Evolutionary conservation across 2,329 filamentous ascomycete genomes (phyloP).

Genomic region (Xylariaceae sp.): DNA sequence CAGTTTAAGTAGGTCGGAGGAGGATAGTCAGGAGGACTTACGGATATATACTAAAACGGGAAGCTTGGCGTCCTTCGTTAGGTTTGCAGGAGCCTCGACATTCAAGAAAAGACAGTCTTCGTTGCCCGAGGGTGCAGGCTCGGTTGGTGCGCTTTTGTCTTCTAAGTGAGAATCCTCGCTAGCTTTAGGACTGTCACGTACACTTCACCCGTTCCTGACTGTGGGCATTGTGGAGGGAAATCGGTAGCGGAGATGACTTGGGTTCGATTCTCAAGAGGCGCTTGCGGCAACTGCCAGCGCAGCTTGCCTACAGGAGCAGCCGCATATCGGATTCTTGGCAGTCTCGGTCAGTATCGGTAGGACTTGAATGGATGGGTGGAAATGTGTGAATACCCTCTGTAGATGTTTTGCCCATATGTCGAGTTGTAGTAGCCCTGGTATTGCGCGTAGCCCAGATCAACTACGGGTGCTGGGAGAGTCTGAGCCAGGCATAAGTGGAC

Average conservation of each 20-base stretch:
- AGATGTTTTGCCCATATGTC: conserved; percentile 37
- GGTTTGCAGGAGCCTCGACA: conserved; percentile 35
- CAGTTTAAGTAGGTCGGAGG: conserved; percentile 4
- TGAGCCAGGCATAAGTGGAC: conserved; percentile 1
- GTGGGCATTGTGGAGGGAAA: conserved; percentile 31
- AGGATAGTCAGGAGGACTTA: conserved; percentile 11
- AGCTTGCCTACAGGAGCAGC: conserved; percentile 37
- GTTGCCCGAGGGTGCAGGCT: conserved; percentile 20
- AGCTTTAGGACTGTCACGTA: conserved; percentile 7
- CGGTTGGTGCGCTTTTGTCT: no score
- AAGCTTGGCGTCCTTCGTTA: conserved; percentile 21
- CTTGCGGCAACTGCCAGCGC: conserved; percentile 38
- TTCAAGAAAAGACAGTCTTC: conserved; percentile 48
- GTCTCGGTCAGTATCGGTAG: neutral
- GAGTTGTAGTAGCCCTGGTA: conserved; percentile 40
- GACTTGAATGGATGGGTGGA: no score
- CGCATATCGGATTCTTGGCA: conserved; percentile 38
- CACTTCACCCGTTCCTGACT: conserved; percentile 17
- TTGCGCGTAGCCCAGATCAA: conserved; percentile 41
- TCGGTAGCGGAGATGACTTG: conserved; percentile 26
- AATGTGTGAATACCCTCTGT: conserved; percentile 34
- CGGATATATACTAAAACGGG: conserved; percentile 47
- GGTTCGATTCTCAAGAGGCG: conserved; percentile 24
- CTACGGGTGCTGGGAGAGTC: conserved; percentile 15
- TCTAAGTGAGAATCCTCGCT: no score